Base-by-base conservation (phyloP, 2,329 filamentous ascomycete species). In the Lachnellula cervina region DNA sequence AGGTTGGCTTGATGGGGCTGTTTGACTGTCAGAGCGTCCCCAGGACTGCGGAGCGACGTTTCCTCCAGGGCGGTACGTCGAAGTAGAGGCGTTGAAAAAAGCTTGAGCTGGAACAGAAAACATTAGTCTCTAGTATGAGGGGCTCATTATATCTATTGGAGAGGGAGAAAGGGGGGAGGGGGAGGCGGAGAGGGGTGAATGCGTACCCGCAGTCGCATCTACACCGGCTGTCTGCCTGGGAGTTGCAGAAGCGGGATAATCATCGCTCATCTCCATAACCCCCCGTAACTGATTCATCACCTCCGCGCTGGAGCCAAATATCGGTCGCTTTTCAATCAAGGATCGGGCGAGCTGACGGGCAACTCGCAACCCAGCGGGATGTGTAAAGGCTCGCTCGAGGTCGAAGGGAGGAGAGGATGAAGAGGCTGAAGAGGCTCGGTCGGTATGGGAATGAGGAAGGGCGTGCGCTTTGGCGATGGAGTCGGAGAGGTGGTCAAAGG, bases 321-420 rank as follows among this genome's bases (percentile, higher is more conserved):
- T 52, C 8, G 50, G 40, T 16, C 42, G 50, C 19, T 44, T n/a
- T 17, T 44, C n/a, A 21, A 44, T 44, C 11, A 44, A 21, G 35
- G 47, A 49, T 28, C 9, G 47, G n/a, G 35, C 47, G 25, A 49
- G 19, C 28, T 49, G 32, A 14, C 47, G 47, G 28, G 47, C 32
- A 11, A 37, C 35, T 16, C 35, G 47, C n/a, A 49, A 16, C 28
- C 61, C 61, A 13, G 55, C 57, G 2, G 59, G 57, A 49, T 62
- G 55, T 45, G 37, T 37, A 23, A 62, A 62, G 16, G 57, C 35
- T 4, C 40, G 51, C 38, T 55, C 40, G 34, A 62, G 56, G 45
- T 62, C 56, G 9, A 59, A 32, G 17, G 28, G 40, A 3, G 44
- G 42, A 47, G 51, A 25, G 45, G 34, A 49, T 19, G 42, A 21